These are phyloP conservation scores for Umbellularia californica DNA, from an alignment of 164 flowering plant genomes.

Conservation along the genomic window DNA sequence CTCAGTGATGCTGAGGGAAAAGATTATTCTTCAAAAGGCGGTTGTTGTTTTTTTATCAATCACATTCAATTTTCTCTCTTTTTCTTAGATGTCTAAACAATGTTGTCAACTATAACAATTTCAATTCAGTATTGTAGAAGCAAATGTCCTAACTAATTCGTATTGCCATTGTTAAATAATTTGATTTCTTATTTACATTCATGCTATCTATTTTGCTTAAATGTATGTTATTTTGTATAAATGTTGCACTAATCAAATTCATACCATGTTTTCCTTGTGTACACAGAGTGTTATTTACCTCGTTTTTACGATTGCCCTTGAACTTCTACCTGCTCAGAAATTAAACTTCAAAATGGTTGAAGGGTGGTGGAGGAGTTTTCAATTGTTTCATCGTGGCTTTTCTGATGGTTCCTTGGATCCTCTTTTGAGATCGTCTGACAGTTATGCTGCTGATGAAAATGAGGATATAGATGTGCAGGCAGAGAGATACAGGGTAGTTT, in stretches of 20 bases:
- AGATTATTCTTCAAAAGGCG: too few relatives aligned
- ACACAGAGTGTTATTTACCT: slow-evolving; percentile 70
- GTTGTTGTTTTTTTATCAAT: too few relatives aligned
- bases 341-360: slow-evolving; percentile 22
- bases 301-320: slow-evolving; percentile 66
- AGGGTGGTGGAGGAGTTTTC: slow-evolving; percentile 39
- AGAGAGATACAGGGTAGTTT: slow-evolving; percentile 79
- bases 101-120: too few relatives aligned
- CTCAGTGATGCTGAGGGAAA: too few relatives aligned
- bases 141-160: too few relatives aligned
- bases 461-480: slow-evolving; percentile 83
- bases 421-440: slow-evolving; percentile 44
- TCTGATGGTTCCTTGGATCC: slow-evolving; percentile 47
- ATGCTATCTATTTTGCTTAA: neutral
- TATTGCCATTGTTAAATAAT: too few relatives aligned
- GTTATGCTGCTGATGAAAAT: slow-evolving; percentile 34
- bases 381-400: slow-evolving; percentile 2
- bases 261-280: slow-evolving; percentile 13
- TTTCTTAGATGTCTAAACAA: too few relatives aligned
- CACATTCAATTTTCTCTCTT: too few relatives aligned
- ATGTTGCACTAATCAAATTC: slow-evolving; percentile 12
- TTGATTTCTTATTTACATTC: too few relatives aligned
- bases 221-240: neutral
- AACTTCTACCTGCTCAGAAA: slow-evolving; percentile 51
- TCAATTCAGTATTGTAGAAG: too few relatives aligned